Base-by-base conservation (phyloP, 345 rosid genomes). In the Lumnitzera littorea region DNA sequence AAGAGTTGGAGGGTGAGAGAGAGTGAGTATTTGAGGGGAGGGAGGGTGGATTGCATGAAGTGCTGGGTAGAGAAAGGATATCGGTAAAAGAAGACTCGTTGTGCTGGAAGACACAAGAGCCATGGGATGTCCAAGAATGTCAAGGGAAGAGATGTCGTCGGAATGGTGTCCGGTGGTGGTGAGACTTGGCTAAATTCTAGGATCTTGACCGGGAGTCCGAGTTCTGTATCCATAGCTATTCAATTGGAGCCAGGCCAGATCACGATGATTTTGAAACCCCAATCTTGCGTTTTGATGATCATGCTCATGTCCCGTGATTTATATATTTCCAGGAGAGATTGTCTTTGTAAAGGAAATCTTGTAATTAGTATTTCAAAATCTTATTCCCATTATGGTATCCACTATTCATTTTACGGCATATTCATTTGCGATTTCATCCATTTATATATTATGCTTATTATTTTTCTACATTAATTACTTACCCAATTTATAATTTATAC, bases 11-110 rank as follows among this genome's bases (percentile, higher is more conserved):
- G 87, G 57, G 79, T 62, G 20, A 63, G 41, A 53, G 77, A 76
- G 24, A 85, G 85, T 50, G 87, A 74, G 55, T 72, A 74, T 60
- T 67, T 74, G 20, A 82, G 83, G 64, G 43, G 50, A 5, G 87
- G 84, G 17, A 82, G 20, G 53, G 62, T 50, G 58, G 66, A 58
- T 50, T 58, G 52, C n/a, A 51, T 61, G 60, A 85, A 78, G 41
- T 62, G 48, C 5, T 48, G 36, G 11, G 77, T 65, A 36, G 82
- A 63, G 62, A 60, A 48, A 25, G 64, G 66, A 67, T 65, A 65
- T 60, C 74, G 46, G 16, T 68, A 85, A 69, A 84, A 76, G 64
- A 74, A 67, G 55, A 72, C 51, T 46, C 66, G 59, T 24, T 70
- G 69, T 54, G 52, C 23, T 17, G 72, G 74, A 15, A 66, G 64